These are phyloP conservation scores for Nepenthes gracilis DNA, from an alignment of 148 eudicot genomes.

Conservation along the genomic window DNA sequence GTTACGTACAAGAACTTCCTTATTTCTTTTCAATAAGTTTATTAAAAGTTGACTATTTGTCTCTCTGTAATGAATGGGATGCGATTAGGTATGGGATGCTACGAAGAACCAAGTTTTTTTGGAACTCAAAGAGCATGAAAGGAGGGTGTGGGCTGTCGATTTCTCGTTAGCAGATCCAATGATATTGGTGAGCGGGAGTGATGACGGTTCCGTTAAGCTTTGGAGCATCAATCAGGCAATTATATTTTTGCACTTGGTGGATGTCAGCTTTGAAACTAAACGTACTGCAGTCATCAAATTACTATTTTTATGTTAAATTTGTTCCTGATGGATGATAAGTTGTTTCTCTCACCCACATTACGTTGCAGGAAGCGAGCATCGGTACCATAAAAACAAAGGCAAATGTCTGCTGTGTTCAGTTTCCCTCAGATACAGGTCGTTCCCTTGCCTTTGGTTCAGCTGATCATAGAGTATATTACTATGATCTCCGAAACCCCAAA, in stretches of 20 bases:
- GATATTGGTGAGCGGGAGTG: constrained; percentile 79
- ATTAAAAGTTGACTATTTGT: background rate
- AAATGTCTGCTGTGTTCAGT: constrained; percentile 84
- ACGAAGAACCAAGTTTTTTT: constrained; percentile 45
- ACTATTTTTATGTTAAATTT: background rate
- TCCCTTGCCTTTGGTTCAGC: constrained; percentile 81
- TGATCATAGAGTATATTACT: constrained; percentile 70
- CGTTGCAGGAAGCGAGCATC: constrained; percentile 51
- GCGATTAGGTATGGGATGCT: constrained; percentile 81
- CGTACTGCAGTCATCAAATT: background rate
- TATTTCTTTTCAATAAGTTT: background rate
- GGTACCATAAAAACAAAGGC: constrained; percentile 54
- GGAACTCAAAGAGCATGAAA: constrained; percentile 50
- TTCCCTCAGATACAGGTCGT: constrained; percentile 64
- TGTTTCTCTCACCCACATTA: background rate
- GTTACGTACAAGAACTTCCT: too few species aligned
- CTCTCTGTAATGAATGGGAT: constrained; percentile 6
- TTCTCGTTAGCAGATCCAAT: constrained; percentile 74
- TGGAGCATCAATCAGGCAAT: constrained; percentile 83
- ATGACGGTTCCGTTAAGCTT: constrained; percentile 69
- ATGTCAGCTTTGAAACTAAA: background rate
- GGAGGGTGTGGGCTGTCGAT: constrained; percentile 95
- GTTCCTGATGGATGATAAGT: background rate
- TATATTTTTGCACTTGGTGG: background rate
- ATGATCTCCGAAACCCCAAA: constrained; percentile 66